Evolutionary conservation across 768 basidiomycete genomes (phyloP).

Genomic region (Pisolithus orientalis): DNA sequence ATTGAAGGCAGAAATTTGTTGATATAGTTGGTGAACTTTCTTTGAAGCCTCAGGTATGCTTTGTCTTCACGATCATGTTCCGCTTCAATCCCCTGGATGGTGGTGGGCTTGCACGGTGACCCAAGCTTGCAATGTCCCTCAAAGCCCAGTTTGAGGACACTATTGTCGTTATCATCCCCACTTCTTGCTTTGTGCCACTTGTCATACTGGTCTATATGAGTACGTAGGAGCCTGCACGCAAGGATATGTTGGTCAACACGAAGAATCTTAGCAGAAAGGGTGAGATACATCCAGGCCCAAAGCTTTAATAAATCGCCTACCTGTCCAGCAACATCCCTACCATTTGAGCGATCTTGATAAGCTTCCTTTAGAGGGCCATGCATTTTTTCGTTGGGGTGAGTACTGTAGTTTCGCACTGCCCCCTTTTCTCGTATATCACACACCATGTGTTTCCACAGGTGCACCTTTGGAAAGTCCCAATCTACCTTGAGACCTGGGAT

Average conservation of each 20-base stretch:
- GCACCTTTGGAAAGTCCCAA: conserved; percentile 33
- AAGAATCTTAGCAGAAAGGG: background rate
- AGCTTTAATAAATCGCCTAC: conserved; percentile 9
- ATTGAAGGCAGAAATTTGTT: background rate
- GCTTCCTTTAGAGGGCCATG: background rate
- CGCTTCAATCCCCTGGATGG: background rate
- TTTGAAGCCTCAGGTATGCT: background rate
- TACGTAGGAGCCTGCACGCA: background rate
- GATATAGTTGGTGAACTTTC: conserved; percentile 1
- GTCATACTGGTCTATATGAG: background rate
- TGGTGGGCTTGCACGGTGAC: background rate
- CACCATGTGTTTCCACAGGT: conserved; percentile 26
- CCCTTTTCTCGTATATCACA: conserved; percentile 28
- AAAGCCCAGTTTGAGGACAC: too few species aligned
- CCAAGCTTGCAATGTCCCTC: too few species aligned
- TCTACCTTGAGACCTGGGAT: conserved; percentile 16
- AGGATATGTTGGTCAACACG: background rate
- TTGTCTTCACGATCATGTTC: background rate
- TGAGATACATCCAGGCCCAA: background rate
- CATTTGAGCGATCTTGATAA: conserved; percentile 27
- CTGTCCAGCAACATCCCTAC: conserved; percentile 27
- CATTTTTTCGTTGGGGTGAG: conserved; percentile 15
- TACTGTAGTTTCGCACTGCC: conserved; percentile 23
- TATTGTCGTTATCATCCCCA: background rate
- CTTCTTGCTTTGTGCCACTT: background rate